Evolutionary conservation across 805 yeast species (phyloP).

Genomic region (Diddensiella santjacobensis): DNA sequence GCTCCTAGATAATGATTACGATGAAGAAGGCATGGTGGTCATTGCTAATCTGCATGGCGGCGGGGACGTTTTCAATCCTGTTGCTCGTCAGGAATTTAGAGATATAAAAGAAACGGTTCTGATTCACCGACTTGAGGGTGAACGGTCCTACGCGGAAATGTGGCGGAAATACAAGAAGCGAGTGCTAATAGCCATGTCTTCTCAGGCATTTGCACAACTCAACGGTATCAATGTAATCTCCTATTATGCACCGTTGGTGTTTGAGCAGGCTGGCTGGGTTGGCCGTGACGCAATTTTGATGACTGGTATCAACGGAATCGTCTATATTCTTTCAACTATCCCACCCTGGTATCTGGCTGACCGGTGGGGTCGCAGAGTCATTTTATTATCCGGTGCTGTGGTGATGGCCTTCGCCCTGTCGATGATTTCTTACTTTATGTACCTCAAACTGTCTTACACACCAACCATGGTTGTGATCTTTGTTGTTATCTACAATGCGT

Average conservation of each 20-base stretch:
- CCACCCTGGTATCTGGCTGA: constrained; percentile 93
- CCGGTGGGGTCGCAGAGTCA: constrained; percentile 87
- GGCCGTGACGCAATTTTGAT: constrained; percentile 83
- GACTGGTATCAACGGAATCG: constrained; percentile 75
- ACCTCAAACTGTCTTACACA: constrained; percentile 49
- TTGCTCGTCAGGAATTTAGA: constrained; percentile 69
- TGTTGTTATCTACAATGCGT: constrained; percentile 74
- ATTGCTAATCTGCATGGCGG: constrained; percentile 78
- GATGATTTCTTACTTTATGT: constrained; percentile 59
- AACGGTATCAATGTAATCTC: constrained; percentile 92
- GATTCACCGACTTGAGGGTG: constrained; percentile 76
- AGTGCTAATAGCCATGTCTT: constrained; percentile 81
- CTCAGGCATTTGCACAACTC: constrained; percentile 89
- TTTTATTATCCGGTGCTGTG: constrained; percentile 72
- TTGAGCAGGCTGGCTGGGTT: constrained; percentile 92
- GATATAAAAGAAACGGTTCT: constrained; percentile 78
- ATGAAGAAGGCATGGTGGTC: constrained; percentile 78
- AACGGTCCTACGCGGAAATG: constrained; percentile 67
- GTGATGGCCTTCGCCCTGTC: constrained; percentile 72
- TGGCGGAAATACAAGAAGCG: constrained; percentile 72
- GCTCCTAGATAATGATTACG: constrained; percentile 75
- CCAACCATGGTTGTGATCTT: constrained; percentile 69
- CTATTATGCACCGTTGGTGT: constrained; percentile 89
- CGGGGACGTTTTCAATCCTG: constrained; percentile 67
- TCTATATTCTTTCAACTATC: constrained; percentile 62